Evolutionary conservation across 2,329 filamentous ascomycete species (phyloP).

Genomic region (Lizonia empirigonia): DNA sequence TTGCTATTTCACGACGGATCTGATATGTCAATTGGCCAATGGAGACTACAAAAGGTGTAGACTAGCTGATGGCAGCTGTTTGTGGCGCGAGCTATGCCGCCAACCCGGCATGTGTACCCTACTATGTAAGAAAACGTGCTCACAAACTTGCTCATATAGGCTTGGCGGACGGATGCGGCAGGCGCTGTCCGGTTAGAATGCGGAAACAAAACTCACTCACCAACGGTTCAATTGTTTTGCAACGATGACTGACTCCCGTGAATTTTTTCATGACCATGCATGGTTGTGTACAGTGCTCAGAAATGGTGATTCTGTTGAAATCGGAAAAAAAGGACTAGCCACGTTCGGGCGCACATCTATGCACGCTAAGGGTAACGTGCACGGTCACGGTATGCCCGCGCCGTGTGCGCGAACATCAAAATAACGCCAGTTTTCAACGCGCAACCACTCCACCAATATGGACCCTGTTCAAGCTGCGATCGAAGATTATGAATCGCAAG

Average conservation of each 20-base stretch:
- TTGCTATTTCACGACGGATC: background rate
- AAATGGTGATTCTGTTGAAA: too few species aligned
- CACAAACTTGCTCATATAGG: slow-evolving; percentile 32
- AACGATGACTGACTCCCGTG: background rate
- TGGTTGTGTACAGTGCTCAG: background rate
- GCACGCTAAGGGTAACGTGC: too few species aligned
- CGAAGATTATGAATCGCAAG: too few species aligned
- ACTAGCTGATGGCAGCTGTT: slow-evolving; percentile 3
- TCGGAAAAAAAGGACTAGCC: too few species aligned
- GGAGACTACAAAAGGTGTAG: slow-evolving; percentile 5
- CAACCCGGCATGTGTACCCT: slow-evolving; percentile 21
- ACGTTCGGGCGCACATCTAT: too few species aligned
- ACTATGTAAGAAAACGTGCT: slow-evolving; percentile 36
- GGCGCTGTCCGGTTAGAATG: slow-evolving; percentile 21
- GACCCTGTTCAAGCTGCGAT: too few species aligned
- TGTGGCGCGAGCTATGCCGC: slow-evolving; percentile 37
- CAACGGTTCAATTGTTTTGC: background rate
- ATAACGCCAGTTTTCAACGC: too few species aligned
- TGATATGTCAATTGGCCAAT: background rate
- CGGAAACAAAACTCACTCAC: slow-evolving; percentile 9
- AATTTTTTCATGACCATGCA: background rate
- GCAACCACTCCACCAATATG: too few species aligned
- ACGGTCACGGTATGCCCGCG: too few species aligned
- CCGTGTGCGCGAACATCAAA: too few species aligned
- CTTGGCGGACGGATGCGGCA: slow-evolving; percentile 25